Evolutionary conservation across 129 eudicot genomes (phyloP), one percentile per base, ranked within the genome.

Genomic region (Artemisia annua): DNA sequence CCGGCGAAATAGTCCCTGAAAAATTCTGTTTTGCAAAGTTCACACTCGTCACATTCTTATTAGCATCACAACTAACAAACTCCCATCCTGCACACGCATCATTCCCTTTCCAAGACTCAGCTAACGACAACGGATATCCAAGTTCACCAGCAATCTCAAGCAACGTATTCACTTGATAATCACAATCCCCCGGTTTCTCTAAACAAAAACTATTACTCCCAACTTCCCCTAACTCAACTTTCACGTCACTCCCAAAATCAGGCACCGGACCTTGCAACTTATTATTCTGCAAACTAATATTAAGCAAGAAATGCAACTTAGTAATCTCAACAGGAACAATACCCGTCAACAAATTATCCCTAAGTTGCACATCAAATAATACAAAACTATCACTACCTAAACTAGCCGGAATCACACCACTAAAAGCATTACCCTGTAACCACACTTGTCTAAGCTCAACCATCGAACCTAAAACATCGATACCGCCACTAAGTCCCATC

Each of bases 231-330:
- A 66, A 66, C n/a, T 66, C 71, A 66, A 46, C 30, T 22, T 66
- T 66, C 22, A 48, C 57, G 46, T 16, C 43, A 18, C 7, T 66
- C 8, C 35, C 35, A 48, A 66, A 44, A 32, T 48, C 39, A 22
- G 56, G 71, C 14, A 66, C 22, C 3, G 57, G 71, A 66, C 71
- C 71, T 32, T 66, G 71, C 56, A 66, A 20, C 71, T 48, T 66
- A 66, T 66, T 66, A 43, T 48, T 66, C 26, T 66, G 71, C 28
- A 66, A 10, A 17, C 56, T 66, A 48, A 66, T 11, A 43, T 66
- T 66, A 48, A 5, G 35, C 24, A 66, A 48, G 2, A 6, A 19
- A 48, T 54, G 56, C 0, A 66, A 16, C 48, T 16, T 4, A 17
- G 12, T 66, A 15, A 66, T 19, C 7, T 54, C 48, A 49, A 7